Base-by-base conservation (phyloP, 805 yeast genomes). In the Cyberlindnera saturnus region DNA sequence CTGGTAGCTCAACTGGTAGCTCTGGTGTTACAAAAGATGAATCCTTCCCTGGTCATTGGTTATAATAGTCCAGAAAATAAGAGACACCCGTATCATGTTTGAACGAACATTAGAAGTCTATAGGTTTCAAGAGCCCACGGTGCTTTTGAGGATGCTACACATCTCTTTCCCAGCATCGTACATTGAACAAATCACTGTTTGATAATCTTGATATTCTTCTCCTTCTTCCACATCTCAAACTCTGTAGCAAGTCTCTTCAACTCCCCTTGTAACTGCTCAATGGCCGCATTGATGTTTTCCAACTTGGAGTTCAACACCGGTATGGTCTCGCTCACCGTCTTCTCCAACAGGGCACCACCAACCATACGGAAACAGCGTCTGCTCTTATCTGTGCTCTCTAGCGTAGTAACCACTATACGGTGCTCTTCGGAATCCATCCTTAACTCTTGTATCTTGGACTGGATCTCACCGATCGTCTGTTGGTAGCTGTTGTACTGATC, bases 311-410 rank as follows among this genome's bases (percentile, higher is more conserved):
- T 70, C 42, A 88, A 64, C 10, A 81, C 70, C 11, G 81, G 82
- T 4, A 74, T 64, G 4, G 90, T 93, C 34, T 86, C 88, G n/a
- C 73, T 81, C 5, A 88, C 93, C 4, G 81, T 73, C 51, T 86
- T 82, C 57, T 89, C 95, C 15, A 90, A 85, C 29, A 91, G 71
- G 4, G 90, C 96, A 9, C 96, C 95, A 20, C 96, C 97, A 29
- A 91, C 76, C 96, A 93, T 88, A 56, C 95, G 79, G 66, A 80
- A 89, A 57, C 97, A 88, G 59, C 82, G 81, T 47, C 99, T 77
- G 36, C 74, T 79, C 2, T 53, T 48, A 19, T 81, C 79, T 9
- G 79, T 67, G 1, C 64, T 67, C 35, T 62, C 49, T 28, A 85
- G 63, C 2, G 91, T 81, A 17, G 71, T 74, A 13, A 82, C 55